Base-by-base conservation (phyloP, 306 rosid species). In the Sophora flavescens region DNA sequence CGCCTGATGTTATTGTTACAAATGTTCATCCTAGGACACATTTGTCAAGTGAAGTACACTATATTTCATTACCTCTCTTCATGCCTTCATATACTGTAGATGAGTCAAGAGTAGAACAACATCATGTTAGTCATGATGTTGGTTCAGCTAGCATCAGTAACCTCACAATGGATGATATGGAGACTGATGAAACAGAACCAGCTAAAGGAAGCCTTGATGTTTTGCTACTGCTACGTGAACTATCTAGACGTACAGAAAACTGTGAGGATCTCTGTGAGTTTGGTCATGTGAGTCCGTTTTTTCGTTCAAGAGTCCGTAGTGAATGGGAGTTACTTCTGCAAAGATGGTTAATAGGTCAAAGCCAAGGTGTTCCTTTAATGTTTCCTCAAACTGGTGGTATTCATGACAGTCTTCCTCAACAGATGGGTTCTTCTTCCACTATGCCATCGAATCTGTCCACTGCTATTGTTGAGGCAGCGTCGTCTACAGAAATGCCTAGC, bases 401-500 rank as follows among this genome's bases (percentile, higher is more conserved):
- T 74, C 63, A 4, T 32, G 81, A 85, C 32, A 71, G 65, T 44
- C 73, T 79, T 69, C 82, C 81, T 63, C 86, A 68, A 22, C 63
- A 44, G 45, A 32, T 62, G 6, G 74, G 36, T n/a, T n/a, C n/a
- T 75, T 79, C 78, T 68, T 72, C 84, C 41, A 76, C 48, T 28
- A 48, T 64, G 36, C 11, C 71, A 36, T 68, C 80, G 10, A 77
- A 51, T 67, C 5, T 38, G 32, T 17, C 75, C 36, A 10, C 44
- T 39, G 33, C 28, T 58, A 80, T 66, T 47, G 17, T 74, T 56
- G 74, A 44, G 75, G 70, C 33, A 3, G 56, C 65, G 10, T 44
- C 89, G 45, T 82, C 97, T 45, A 83, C 93, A 63, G 86, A 87
- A 61, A 80, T 79, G 65, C 81, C 89, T 33, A n/a, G n/a, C n/a